Evolutionary conservation across 768 basidiomycete genomes (phyloP).

Genomic region (Termitomyces sp.): DNA sequence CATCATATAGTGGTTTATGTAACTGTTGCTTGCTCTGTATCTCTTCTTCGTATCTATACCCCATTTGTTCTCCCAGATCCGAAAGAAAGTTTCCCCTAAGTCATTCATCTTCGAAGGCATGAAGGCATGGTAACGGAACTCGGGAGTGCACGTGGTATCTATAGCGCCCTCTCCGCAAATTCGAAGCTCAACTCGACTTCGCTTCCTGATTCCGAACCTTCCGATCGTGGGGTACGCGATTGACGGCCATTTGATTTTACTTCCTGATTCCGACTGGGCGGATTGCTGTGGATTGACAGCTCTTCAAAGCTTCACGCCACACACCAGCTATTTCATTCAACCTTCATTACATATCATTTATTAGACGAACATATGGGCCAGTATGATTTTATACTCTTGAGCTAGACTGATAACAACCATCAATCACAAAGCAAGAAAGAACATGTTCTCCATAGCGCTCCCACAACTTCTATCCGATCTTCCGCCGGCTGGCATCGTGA

Average conservation of each 20-base stretch:
- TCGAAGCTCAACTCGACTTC: background rate
- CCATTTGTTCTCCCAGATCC: constrained; percentile 1
- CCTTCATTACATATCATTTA: background rate
- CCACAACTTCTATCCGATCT: background rate
- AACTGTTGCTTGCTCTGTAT: background rate
- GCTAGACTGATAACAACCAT: background rate
- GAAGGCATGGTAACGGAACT: background rate
- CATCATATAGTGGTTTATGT: constrained; percentile 27
- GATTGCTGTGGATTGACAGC: background rate
- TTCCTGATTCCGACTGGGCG: constrained; percentile 1
- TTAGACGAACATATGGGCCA: background rate
- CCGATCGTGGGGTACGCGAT: constrained; percentile 1
- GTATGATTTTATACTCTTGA: background rate
- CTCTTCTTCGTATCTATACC: background rate
- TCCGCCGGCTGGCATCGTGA: background rate
- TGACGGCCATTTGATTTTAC: background rate
- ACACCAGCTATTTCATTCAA: constrained; percentile 1
- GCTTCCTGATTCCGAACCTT: constrained; percentile 1
- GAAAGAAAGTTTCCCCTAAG: background rate
- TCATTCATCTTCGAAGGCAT: background rate
- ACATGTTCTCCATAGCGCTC: background rate
- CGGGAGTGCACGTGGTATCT: constrained; percentile 2
- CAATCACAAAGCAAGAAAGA: background rate
- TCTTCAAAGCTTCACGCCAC: constrained; percentile 1
- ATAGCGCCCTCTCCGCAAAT: background rate